Percentiles rank a stretch among this genome's conserved stretches.
phyloP scores from a whole-genome alignment of 2,329 filamentous ascomycete species.

The Trichoderma sp. region DNA sequence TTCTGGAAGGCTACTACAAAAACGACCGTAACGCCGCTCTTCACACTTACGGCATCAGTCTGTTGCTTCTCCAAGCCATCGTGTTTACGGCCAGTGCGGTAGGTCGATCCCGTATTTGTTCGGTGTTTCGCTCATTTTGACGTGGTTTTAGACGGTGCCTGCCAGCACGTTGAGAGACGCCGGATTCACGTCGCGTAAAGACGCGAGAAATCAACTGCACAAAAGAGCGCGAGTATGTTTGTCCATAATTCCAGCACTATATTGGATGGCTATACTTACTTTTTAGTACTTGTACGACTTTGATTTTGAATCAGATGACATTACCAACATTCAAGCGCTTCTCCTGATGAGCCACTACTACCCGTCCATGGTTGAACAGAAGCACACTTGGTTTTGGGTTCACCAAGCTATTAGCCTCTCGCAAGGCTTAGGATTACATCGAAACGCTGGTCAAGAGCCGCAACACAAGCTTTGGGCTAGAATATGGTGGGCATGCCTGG shows the following conservation, averaged over 20 bases:
- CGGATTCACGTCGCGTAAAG: slow-evolving; percentile 24
- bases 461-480: slow-evolving; percentile 28
- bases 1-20: slow-evolving; percentile 24
- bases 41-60: not conserved
- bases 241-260: not conserved
- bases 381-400: slow-evolving; percentile 32
- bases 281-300: slow-evolving; percentile 28
- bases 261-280: not conserved
- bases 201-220: slow-evolving; percentile 26
- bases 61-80: slow-evolving; percentile 20
- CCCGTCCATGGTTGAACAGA: slow-evolving; percentile 30
- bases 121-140: not conserved
- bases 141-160: slow-evolving; percentile 7
- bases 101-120: not conserved
- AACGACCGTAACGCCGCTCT: slow-evolving; percentile 2
- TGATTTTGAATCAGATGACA: slow-evolving; percentile 29
- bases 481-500: slow-evolving; percentile 30
- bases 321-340: slow-evolving; percentile 27
- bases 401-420: slow-evolving; percentile 30
- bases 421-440: slow-evolving; percentile 28
- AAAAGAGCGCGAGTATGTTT: slow-evolving; percentile 23
- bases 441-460: slow-evolving; percentile 20
- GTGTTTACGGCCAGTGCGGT: slow-evolving; percentile 21
- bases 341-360: slow-evolving; percentile 31
- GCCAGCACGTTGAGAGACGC: slow-evolving; percentile 1